Evolutionary conservation across 257 asterid genomes (phyloP).

Genomic region (Nicotiana attenuata): DNA sequence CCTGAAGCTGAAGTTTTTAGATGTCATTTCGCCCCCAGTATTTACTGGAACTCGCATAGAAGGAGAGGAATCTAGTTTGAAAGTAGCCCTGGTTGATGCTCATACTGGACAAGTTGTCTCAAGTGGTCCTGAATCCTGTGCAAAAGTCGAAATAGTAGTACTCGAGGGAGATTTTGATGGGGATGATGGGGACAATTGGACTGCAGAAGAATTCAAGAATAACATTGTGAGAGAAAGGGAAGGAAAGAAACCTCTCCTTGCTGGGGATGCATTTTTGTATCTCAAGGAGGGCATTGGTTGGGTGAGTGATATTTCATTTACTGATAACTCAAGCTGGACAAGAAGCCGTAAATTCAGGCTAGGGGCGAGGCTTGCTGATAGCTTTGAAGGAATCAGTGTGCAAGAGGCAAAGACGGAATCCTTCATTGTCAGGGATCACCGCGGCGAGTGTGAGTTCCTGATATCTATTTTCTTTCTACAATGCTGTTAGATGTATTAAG

Average conservation of each 20-base stretch:
- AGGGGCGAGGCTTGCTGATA: conserved; percentile 64
- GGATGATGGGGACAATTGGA: conserved; percentile 65
- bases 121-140: conserved; percentile 52
- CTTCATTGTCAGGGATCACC: conserved; percentile 82
- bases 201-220: conserved; percentile 54
- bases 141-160: conserved; percentile 65
- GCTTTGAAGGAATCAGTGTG: conserved; percentile 44
- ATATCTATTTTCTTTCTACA: conserved; percentile 13
- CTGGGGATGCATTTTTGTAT: conserved; percentile 56
- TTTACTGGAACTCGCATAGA: conserved; percentile 85
- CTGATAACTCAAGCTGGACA: conserved; percentile 96
- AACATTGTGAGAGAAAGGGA: conserved; percentile 67
- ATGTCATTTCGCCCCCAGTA: conserved; percentile 63
- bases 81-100: conserved; percentile 54
- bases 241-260: conserved; percentile 71
- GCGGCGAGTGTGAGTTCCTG: conserved; percentile 77
- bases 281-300: conserved; percentile 61
- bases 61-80: conserved; percentile 59
- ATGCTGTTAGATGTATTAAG: background rate
- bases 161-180: conserved; percentile 89
- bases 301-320: conserved; percentile 56
- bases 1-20: conserved; percentile 47
- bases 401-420: conserved; percentile 86
- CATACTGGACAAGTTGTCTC: conserved; percentile 50
- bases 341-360: conserved; percentile 89